Conservation (phyloP, 2,329 filamentous ascomycete species). For the Magnaporthiopsis poae region DNA sequence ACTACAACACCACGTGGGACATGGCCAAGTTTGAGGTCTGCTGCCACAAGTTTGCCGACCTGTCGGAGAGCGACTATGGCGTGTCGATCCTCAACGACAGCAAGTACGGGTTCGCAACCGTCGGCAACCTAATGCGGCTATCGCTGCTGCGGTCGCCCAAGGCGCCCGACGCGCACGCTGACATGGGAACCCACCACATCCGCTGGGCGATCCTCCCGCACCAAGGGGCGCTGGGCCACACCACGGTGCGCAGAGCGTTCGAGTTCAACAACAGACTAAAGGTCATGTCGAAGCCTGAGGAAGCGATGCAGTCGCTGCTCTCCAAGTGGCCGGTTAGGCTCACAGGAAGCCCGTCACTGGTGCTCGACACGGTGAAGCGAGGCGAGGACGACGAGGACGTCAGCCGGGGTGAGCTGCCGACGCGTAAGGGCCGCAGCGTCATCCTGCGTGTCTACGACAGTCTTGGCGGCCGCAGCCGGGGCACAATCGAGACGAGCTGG, state of each 20-base stretch:
- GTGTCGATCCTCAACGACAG: conserved; percentile 60
- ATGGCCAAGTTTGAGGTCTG: conserved; percentile 75
- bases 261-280: conserved; percentile 57
- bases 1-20: conserved; percentile 90
- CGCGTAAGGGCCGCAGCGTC: conserved; percentile 65
- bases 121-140: conserved; percentile 58
- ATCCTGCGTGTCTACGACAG: conserved; percentile 82
- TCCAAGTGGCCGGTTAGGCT: conserved; percentile 49
- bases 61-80: conserved; percentile 60
- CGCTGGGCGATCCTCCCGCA: conserved; percentile 61
- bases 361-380: conserved; percentile 85
- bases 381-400: conserved; percentile 80
- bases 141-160: conserved; percentile 56
- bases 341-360: conserved; percentile 54
- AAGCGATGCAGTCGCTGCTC: conserved; percentile 5
- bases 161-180: conserved; percentile 58
- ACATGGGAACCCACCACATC: conserved; percentile 58
- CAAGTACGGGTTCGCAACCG: conserved; percentile 61
- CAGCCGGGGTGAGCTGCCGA: conserved; percentile 46
- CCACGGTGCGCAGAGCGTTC: conserved; percentile 52
- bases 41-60: conserved; percentile 64
- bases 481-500: conserved; percentile 54
- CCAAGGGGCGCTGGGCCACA: conserved; percentile 41
- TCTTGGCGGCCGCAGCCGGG: conserved; percentile 69
- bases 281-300: conserved; percentile 13